Evolutionary conservation across 179 eudicot species (phyloP).

Genomic region (Corrigiola litoralis): DNA sequence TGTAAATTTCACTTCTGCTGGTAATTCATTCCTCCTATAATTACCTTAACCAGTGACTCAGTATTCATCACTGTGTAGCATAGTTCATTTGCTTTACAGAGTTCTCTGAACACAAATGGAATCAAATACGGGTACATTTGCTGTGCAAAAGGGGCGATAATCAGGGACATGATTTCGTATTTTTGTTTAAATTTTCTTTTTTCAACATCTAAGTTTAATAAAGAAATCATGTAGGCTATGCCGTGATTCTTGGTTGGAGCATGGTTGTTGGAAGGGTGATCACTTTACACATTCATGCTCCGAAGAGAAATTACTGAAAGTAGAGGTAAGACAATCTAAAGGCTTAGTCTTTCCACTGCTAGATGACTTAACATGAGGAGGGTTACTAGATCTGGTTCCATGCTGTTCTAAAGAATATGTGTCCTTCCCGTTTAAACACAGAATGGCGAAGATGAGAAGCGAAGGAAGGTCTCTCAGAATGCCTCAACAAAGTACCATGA

Average conservation of each 20-base stretch:
- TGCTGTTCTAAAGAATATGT: background rate
- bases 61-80: too few species aligned
- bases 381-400: background rate
- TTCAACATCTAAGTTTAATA: background rate
- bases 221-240: constrained; percentile 11
- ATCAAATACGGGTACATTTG: too few species aligned
- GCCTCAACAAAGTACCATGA: background rate
- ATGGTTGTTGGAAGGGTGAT: constrained; percentile 9
- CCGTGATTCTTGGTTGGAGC: constrained; percentile 7
- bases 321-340: background rate
- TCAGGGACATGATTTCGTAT: background rate
- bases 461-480: background rate
- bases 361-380: background rate
- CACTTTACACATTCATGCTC: constrained; percentile 11
- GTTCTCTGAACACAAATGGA: too few species aligned
- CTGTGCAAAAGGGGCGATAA: too few species aligned
- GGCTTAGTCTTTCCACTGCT: background rate
- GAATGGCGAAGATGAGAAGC: background rate
- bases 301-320: background rate
- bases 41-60: background rate
- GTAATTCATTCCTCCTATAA: background rate
- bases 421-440: background rate
- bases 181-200: background rate
- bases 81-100: too few species aligned
- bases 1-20: constrained; percentile 19